Evolutionary conservation across 2,329 filamentous ascomycete genomes (phyloP), one percentile per base, ranked within the genome.

Genomic region (Acarospora socialis): DNA sequence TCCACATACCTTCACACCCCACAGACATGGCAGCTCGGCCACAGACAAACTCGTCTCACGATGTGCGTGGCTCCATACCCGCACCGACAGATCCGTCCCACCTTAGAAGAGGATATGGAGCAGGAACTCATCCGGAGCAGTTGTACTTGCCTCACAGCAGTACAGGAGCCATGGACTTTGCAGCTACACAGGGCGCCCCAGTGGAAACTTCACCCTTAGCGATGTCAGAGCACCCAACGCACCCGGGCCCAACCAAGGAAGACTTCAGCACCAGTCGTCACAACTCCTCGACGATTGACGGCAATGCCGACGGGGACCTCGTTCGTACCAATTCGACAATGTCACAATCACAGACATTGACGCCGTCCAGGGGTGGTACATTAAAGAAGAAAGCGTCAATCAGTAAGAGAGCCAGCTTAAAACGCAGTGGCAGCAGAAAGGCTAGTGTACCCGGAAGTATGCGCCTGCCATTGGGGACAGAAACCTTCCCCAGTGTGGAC

Each of bases 401-500:
- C 36, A 77, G 77, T 43, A 72, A 79, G 46, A 73, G 67, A 38
- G 69, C 65, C 22, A 92, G 83, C 49, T 50, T 93, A 43, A 79
- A 76, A 55, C 77, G 84, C 45, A 84, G 76, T 51, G 67, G 74
- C 42, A 94, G 86, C 55, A 75, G 79, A 33, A 72, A 76, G 45
- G 92, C 82, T 54, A 71, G 81, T 57, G 77, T 76, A 49, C 82
- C 86, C 17, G 86, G 84, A 34, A 92, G 84, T 52, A 82, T 94
- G 31, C 73, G 75, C 45, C 73, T 70, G 16, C 59, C 84, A 35
- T 80, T 81, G 37, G 74, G 80, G 37, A 70, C 60, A 31, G 59
- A 63, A 39, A 61, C 59, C 38, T 62, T 62, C 36, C 44, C 45
- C 16, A 42, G 45, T 25, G 52, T 54, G 17, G 59, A 65, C 4